Evolutionary conservation across 2,329 filamentous ascomycete species (phyloP), one percentile per base, ranked within the genome.

Genomic region (Biscogniauxia marginata): DNA sequence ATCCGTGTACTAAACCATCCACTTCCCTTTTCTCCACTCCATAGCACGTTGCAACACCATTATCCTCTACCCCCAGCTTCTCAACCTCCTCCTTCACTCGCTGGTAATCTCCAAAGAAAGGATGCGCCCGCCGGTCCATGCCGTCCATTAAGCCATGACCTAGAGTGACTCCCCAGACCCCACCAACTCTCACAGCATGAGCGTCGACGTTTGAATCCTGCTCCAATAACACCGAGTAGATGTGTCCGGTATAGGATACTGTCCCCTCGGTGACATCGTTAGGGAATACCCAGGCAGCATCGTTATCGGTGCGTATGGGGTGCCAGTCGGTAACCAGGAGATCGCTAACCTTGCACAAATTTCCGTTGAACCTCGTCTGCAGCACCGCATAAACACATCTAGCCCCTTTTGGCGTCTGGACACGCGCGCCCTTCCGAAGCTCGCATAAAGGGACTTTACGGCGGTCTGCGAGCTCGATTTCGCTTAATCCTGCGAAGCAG

Each of bases 271-370:
- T 67, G 1, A 77, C 62, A 0, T 76, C 58, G 0, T 67, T 73
- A 0, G 82, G 82, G 60, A 83, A 84, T 0, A 56, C 61, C 81
- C 81, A 85, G 3, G 52, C 61, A 46, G 70, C 66, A 16, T 65
- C 57, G 7, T 56, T 70, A 19, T 75, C 70, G 1, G 65, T 49
- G 0, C 71, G 75, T 2, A 87, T 68, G 1, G 84, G 84, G 65
- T 87, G 85, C 81, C 82, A 87, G 0, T 80, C 79, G 21, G 84
- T 87, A 23, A 86, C 77, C 6, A 80, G 65, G 7, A 86, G 70
- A 2, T 65, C 59, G 1, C 75, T 75, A 0, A 85, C 67, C 0
- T 72, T 72, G 56, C 78, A 81, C 64, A 86, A 73, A 1, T 65
- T 56, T 34, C 70, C 70, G 44, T 68, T 55, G 2, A 58, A 53